A percentile compares a stretch with the other conserved stretches of the same genome.
Conservation (phyloP, 495 filamentous ascomycete genomes). For the Annulohypoxylon bovei region DNA sequence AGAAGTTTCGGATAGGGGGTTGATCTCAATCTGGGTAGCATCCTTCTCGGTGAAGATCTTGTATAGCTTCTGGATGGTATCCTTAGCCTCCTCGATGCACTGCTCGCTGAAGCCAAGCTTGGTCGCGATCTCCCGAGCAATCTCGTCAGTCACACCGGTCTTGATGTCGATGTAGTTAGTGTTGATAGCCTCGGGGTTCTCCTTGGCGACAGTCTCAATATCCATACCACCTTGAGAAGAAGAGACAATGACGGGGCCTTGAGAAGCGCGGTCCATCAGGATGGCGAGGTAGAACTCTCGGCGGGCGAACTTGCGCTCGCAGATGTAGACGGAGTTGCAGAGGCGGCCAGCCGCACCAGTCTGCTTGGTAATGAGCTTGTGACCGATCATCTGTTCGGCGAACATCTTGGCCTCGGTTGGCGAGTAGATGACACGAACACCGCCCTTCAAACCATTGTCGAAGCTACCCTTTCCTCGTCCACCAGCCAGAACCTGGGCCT, state of each 20-base stretch:
- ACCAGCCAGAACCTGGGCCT: slow-evolving; percentile 97
- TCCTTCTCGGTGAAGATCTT: slow-evolving; percentile 98
- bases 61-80: slow-evolving; percentile 98
- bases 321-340: slow-evolving; percentile 97
- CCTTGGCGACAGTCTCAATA: slow-evolving; percentile 97
- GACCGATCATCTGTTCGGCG: slow-evolving; percentile 98
- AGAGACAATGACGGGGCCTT: slow-evolving; percentile 93
- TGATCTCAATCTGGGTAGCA: slow-evolving; percentile 99
- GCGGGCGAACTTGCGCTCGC: slow-evolving; percentile 98
- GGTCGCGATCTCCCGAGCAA: slow-evolving; percentile 87
- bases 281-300: slow-evolving; percentile 99
- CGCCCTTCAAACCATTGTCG: slow-evolving; percentile 98
- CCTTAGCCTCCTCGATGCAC: slow-evolving; percentile 92
- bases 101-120: slow-evolving; percentile 96
- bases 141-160: slow-evolving; percentile 91
- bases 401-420: slow-evolving; percentile 89
- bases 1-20: slow-evolving; percentile 94
- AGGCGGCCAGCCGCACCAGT: slow-evolving; percentile 90
- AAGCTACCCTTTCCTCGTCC: slow-evolving; percentile 97
- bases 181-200: slow-evolving; percentile 93
- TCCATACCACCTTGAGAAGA: slow-evolving; percentile 99
- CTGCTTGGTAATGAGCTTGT: slow-evolving; percentile 99
- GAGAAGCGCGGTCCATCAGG: slow-evolving; percentile 93
- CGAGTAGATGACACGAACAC: slow-evolving; percentile 98
- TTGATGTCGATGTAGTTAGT: slow-evolving; percentile 95